phyloP scores from a whole-genome alignment of 2,329 filamentous ascomycete species.

The Pezizomycotina sp. region DNA sequence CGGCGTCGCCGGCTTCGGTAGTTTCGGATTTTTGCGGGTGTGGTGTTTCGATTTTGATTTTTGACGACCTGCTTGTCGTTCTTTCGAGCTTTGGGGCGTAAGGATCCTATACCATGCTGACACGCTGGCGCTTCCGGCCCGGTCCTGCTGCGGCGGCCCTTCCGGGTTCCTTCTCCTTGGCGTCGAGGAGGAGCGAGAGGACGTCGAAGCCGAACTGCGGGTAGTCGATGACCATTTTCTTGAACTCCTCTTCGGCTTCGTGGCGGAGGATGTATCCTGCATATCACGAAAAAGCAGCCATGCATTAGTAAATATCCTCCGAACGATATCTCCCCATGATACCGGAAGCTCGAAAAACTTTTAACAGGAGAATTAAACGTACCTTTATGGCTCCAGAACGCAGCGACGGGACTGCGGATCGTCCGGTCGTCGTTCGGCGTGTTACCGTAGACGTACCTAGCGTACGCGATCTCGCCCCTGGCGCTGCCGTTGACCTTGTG shows the following conservation, averaged over 20 bases:
- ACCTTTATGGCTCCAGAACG: slow-evolving; percentile 55
- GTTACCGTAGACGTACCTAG: slow-evolving; percentile 73
- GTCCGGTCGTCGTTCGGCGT: slow-evolving; percentile 51
- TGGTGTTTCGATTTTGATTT: too few relatives aligned
- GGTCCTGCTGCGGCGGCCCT: slow-evolving; percentile 2
- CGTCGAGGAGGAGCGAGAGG: slow-evolving; percentile 32
- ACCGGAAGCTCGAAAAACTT: background rate
- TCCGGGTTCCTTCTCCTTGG: slow-evolving; percentile 23
- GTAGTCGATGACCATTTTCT: slow-evolving; percentile 66
- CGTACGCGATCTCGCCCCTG: slow-evolving; percentile 79
- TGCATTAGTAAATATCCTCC: slow-evolving; percentile 2
- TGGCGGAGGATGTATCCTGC: slow-evolving; percentile 56
- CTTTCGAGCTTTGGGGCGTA: too few relatives aligned
- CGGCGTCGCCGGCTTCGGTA: too few relatives aligned
- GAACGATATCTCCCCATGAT: background rate
- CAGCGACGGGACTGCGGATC: slow-evolving; percentile 69
- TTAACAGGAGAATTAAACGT: slow-evolving; percentile 3
- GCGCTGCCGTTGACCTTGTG: slow-evolving; percentile 79
- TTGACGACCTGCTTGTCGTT: too few relatives aligned
- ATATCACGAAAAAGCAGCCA: background rate
- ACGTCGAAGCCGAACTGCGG: slow-evolving; percentile 90
- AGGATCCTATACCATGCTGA: slow-evolving; percentile 18
- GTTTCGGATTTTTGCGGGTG: too few relatives aligned
- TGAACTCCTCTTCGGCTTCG: slow-evolving; percentile 76
- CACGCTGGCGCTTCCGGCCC: slow-evolving; percentile 15